Base-by-base conservation (phyloP, 805 yeast genomes). In the Zygotorulaspora sp. region DNA sequence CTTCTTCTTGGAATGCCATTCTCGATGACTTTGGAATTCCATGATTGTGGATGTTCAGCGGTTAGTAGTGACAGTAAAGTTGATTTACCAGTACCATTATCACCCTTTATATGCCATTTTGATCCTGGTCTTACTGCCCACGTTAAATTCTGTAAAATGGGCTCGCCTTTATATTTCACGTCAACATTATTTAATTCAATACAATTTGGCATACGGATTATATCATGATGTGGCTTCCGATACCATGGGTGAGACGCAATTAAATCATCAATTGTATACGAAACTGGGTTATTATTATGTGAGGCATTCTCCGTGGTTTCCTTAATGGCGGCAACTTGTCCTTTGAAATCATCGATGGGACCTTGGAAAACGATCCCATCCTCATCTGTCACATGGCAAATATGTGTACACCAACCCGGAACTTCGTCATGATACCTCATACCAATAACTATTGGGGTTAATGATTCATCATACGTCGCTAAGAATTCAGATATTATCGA, bases 31-130 rank as follows among this genome's bases (percentile, higher is more conserved):
- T 72, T 75, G 4, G 77, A 71, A 48, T 77, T 80, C 97, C 97
- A 90, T 2, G 96, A 80, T 62, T 90, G 96, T 1, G 98, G 98
- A 57, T 90, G 98, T 52, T 90, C 98, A 3, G 95, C 88, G 0
- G 96, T 88, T 19, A 90, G 69, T 31, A 92, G 59, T 2, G 97
- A 77, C 11, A 92, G 62, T 16, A 90, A 63, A 0, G 98, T 92
- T 1, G 96, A 84, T 58, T 90, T 90, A 0, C 98, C 98, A 0
- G 94, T 74, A 1, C 98, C 98, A 49, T 92, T 90, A 41, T 78
- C 75, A 2, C 98, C 98, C 40, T 82, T 67, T 20, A 90, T 70
- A 55, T 92, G 94, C 95, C 97, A 87, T 52, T 76, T 80, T 24
- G 86, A 83, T 3, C 95, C 94, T 29, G 66, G 67, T 3, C 67